Conservation (phyloP, 306 rosid species). For the Acacia acuminata region DNA sequence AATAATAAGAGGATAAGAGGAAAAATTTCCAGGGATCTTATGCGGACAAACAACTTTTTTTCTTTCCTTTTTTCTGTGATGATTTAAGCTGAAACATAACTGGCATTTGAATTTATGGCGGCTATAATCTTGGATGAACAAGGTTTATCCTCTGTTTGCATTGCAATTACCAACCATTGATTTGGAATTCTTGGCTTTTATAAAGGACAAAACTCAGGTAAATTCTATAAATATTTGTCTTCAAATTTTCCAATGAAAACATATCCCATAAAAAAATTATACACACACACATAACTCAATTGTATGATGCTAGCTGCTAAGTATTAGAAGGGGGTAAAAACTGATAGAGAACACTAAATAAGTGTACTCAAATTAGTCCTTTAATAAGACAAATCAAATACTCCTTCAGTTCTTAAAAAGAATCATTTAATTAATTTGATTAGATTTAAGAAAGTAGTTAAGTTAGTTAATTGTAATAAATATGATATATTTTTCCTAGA, state of each 20-base stretch:
- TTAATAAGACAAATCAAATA: background rate
- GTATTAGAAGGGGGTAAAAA: background rate
- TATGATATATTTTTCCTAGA: too few species aligned
- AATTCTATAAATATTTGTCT: background rate
- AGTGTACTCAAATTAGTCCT: background rate
- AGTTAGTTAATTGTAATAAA: too few species aligned
- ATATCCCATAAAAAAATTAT: background rate
- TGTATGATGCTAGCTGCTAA: background rate
- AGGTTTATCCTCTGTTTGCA: background rate
- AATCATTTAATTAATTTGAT: too few species aligned
- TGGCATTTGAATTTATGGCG: background rate
- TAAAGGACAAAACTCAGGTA: background rate
- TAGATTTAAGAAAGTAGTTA: too few species aligned
- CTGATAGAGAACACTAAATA: background rate
- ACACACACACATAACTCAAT: background rate
- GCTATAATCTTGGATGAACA: background rate
- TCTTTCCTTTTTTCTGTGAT: background rate
- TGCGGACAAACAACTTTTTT: background rate
- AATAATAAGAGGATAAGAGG: background rate
- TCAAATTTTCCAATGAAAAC: background rate
- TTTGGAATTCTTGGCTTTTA: background rate
- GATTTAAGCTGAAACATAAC: constrained; percentile 1
- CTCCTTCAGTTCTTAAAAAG: too few species aligned
- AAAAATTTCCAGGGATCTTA: background rate
- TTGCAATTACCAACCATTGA: background rate